These are phyloP conservation scores for Microbotryum silenes-acaulis DNA, from an alignment of 1,284 basidiomycete genomes.

Conservation along the genomic window DNA sequence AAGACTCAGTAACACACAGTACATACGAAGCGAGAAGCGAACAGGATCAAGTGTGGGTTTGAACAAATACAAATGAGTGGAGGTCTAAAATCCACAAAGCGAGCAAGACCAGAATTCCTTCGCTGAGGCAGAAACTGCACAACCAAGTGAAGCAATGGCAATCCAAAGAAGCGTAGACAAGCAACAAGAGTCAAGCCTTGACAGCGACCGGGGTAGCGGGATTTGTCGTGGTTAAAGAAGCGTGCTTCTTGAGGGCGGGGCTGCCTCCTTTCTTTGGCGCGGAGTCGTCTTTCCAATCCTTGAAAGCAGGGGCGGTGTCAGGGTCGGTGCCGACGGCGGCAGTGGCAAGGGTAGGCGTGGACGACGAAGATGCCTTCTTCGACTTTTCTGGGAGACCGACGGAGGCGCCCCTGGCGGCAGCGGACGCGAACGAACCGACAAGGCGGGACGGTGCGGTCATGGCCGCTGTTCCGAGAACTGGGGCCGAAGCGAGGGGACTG, in stretches of 20 bases:
- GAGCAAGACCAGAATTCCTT: background rate
- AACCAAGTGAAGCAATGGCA: background rate
- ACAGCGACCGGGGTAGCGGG: slow-evolving; percentile 6
- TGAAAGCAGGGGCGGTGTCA: no score
- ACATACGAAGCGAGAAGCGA: no score
- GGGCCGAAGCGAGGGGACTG: background rate
- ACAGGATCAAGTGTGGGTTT: no score
- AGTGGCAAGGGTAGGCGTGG: background rate
- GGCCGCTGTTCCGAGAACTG: background rate
- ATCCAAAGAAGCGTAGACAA: background rate
- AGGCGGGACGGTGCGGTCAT: slow-evolving; percentile 1
- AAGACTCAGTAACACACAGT: no score
- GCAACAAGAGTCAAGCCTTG: slow-evolving; percentile 1
- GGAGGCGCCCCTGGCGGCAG: slow-evolving; percentile 27
- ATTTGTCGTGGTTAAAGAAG: no score
- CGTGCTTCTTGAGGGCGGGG: background rate
- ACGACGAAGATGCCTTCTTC: background rate
- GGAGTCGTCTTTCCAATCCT: background rate
- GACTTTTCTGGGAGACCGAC: slow-evolving; percentile 4
- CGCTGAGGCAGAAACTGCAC: background rate
- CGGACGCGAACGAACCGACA: slow-evolving; percentile 23
- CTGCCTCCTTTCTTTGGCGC: background rate
- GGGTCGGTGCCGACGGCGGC: background rate
- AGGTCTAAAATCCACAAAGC: background rate
- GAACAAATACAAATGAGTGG: no score